Evolutionary conservation across 2,329 filamentous ascomycete genomes (phyloP).

Genomic region (Alternaria angustiovoidea): DNA sequence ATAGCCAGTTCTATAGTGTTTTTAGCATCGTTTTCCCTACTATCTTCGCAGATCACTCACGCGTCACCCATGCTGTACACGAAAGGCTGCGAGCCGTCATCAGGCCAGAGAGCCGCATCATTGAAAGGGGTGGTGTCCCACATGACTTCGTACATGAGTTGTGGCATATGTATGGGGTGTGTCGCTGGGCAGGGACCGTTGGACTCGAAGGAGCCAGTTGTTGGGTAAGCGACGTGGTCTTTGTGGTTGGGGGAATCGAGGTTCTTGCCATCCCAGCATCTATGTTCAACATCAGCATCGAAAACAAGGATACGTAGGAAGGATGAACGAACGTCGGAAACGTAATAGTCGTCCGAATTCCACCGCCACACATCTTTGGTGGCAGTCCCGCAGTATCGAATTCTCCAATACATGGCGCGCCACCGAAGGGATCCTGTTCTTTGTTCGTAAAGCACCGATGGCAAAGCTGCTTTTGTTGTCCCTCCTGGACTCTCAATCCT

Average conservation of each 20-base stretch:
- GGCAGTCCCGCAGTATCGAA: constrained; percentile 33
- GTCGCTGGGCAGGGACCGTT: constrained; percentile 48
- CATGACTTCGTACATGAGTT: constrained; percentile 58
- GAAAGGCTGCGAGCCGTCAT: constrained; percentile 36
- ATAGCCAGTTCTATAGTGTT: constrained; percentile 30
- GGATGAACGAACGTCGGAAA: constrained; percentile 51
- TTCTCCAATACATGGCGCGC: constrained; percentile 50
- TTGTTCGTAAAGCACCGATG: constrained; percentile 56
- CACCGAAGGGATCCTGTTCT: constrained; percentile 50
- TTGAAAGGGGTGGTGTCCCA: constrained; percentile 52
- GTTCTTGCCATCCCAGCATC: constrained; percentile 59
- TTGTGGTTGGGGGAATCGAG: constrained; percentile 63
- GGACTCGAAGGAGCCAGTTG: constrained; percentile 29
- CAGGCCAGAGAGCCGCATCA: constrained; percentile 33
- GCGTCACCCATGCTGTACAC: constrained; percentile 51
- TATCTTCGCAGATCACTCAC: constrained; percentile 10
- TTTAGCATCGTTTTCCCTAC: neutral
- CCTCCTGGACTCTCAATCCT: constrained; percentile 23
- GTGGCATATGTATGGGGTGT: constrained; percentile 57
- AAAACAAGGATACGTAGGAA: neutral
- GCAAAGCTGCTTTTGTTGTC: constrained; percentile 50
- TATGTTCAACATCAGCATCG: neutral
- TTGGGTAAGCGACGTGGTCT: constrained; percentile 55
- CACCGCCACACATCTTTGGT: constrained; percentile 46
- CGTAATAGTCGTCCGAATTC: constrained; percentile 58